Percentiles rank a stretch among this genome's conserved stretches.
phyloP scores from a whole-genome alignment of 2,329 filamentous ascomycete genomes.

The Ophiostoma angusticollis region DNA sequence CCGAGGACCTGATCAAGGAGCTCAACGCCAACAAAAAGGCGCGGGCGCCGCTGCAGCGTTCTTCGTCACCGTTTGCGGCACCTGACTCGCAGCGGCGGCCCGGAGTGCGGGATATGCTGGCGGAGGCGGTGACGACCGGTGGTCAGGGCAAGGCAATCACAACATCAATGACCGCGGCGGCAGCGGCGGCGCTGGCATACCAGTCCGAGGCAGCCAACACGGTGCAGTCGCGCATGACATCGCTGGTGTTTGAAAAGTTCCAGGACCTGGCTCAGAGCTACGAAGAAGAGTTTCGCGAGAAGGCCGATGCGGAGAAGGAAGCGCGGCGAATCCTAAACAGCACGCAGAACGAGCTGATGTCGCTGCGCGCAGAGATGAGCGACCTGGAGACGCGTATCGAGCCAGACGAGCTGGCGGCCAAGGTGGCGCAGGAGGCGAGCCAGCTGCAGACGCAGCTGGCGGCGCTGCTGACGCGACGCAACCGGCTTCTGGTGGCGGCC shows the following conservation, averaged over 20 bases:
- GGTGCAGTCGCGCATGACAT: slow-evolving; percentile 55
- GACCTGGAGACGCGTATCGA: slow-evolving; percentile 45
- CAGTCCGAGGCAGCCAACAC: slow-evolving; percentile 55
- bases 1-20: slow-evolving; percentile 70
- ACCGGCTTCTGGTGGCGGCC: slow-evolving; percentile 38
- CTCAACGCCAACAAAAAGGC: slow-evolving; percentile 58
- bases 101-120: slow-evolving; percentile 37
- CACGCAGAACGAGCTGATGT: slow-evolving; percentile 53
- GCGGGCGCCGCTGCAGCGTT: slow-evolving; percentile 54
- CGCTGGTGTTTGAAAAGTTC: slow-evolving; percentile 59
- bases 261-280: slow-evolving; percentile 57
- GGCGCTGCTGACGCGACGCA: slow-evolving; percentile 31
- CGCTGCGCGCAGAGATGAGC: slow-evolving; percentile 44
- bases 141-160: not conserved
- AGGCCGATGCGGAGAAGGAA: slow-evolving; percentile 56
- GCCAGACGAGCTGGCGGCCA: slow-evolving; percentile 38
- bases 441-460: slow-evolving; percentile 26
- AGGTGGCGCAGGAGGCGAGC: slow-evolving; percentile 38
- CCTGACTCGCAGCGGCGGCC: slow-evolving; percentile 46
- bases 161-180: slow-evolving; percentile 11
- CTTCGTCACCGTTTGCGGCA: slow-evolving; percentile 61
- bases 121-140: slow-evolving; percentile 28
- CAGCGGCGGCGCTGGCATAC: slow-evolving; percentile 31
- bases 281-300: slow-evolving; percentile 63
- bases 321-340: slow-evolving; percentile 52